Percentiles rank a stretch among this genome's conserved stretches.
phyloP scores from a whole-genome alignment of 306 rosid species.

The Cucurbita argyrosperma region DNA sequence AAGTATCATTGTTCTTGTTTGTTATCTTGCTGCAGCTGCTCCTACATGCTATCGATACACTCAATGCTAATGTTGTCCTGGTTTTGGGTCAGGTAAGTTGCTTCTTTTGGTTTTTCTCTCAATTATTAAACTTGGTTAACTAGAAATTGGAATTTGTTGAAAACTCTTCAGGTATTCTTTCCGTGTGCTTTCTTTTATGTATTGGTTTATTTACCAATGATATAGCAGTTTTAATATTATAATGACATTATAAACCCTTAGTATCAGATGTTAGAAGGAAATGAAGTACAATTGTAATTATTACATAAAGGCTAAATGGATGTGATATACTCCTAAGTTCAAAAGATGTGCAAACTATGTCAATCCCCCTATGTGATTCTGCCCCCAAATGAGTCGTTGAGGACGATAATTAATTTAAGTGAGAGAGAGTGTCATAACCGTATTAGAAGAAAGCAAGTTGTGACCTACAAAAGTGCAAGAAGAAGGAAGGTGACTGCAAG shows the following conservation, averaged over 20 bases:
- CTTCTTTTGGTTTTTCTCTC: not conserved
- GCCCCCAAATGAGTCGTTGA: too few relatives aligned
- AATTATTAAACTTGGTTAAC: not conserved
- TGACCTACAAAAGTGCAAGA: too few relatives aligned
- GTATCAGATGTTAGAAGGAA: not conserved
- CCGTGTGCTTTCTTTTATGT: not conserved
- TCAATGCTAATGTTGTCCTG: constrained; percentile 74
- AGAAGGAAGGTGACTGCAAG: too few relatives aligned
- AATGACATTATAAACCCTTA: not conserved
- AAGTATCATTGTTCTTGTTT: not conserved
- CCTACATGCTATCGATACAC: constrained; percentile 70
- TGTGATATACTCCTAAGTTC: not conserved
- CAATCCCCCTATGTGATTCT: too few relatives aligned
- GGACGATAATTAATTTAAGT: too few relatives aligned
- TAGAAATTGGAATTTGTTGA: not conserved
- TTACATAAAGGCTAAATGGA: not conserved
- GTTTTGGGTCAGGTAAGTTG: constrained; percentile 83
- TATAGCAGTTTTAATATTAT: not conserved
- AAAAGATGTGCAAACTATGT: not conserved
- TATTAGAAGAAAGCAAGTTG: too few relatives aligned
- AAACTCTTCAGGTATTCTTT: not conserved
- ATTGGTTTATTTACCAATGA: not conserved
- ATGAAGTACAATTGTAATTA: not conserved
- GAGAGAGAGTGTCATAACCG: too few relatives aligned
- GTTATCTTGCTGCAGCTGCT: constrained; percentile 53